Evolutionary conservation across 495 filamentous ascomycete genomes (phyloP).

Genomic region (Thozetella sp.): DNA sequence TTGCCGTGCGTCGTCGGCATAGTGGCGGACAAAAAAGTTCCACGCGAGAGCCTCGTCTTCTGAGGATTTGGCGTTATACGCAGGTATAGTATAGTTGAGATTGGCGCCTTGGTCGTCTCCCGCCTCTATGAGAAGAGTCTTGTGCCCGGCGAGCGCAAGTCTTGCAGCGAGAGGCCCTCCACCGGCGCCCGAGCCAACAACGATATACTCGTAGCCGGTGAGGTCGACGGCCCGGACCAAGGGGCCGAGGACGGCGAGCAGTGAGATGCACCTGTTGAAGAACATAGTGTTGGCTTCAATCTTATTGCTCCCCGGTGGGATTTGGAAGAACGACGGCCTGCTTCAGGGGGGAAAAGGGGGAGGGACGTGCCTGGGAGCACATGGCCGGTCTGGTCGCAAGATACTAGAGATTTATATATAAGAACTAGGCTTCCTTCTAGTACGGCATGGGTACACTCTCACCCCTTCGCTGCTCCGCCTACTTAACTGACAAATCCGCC

Average conservation of each 20-base stretch:
- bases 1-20: conserved; percentile 31
- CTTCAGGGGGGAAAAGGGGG: no score
- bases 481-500: no score
- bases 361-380: no score
- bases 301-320: no score
- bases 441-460: no score
- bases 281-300: not conserved
- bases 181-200: conserved; percentile 68
- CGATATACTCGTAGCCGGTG: conserved; percentile 60
- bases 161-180: conserved; percentile 62
- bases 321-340: no score
- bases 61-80: conserved; percentile 17
- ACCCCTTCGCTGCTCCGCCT: no score
- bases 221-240: conserved; percentile 17
- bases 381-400: no score
- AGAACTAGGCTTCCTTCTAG: no score
- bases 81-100: conserved; percentile 26
- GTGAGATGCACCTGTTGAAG: not conserved
- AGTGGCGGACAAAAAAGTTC: conserved; percentile 47
- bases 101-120: conserved; percentile 53
- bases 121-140: conserved; percentile 60
- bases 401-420: no score
- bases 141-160: conserved; percentile 61
- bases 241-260: conserved; percentile 5
- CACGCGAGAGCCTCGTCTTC: conserved; percentile 36